Conservation (phyloP, 768 basidiomycete genomes). For the Boletus reticuloceps region DNA sequence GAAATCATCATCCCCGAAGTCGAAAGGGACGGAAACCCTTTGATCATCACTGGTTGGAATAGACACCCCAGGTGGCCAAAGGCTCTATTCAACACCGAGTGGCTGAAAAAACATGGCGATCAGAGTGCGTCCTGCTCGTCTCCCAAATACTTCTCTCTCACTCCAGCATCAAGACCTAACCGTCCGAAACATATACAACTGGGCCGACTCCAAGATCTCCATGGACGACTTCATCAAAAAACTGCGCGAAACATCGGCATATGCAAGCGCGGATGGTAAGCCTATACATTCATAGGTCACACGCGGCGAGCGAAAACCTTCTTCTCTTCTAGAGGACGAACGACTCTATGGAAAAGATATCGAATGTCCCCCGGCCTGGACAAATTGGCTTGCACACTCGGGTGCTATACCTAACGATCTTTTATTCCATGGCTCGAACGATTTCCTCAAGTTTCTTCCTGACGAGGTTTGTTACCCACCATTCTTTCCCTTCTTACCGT, state of each 20-base stretch:
- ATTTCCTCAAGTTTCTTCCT: conserved; percentile 58
- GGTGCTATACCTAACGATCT: conserved; percentile 51
- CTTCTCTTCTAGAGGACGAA: conserved; percentile 44
- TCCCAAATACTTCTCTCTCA: conserved; percentile 5
- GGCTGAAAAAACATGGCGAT: conserved; percentile 41
- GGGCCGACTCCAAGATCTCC: conserved; percentile 51
- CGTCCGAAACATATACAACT: conserved; percentile 62
- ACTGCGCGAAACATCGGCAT: conserved; percentile 35
- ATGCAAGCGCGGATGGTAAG: conserved; percentile 41
- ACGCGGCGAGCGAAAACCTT: background rate
- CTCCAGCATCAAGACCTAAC: conserved; percentile 41
- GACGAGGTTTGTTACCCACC: conserved; percentile 39
- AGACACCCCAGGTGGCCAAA: conserved; percentile 52
- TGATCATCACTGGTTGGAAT: conserved; percentile 65
- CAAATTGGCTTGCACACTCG: conserved; percentile 50
- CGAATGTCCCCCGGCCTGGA: conserved; percentile 65
- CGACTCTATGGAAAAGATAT: conserved; percentile 79
- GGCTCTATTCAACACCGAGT: conserved; percentile 53
- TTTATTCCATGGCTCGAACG: conserved; percentile 50
- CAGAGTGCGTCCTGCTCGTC: conserved; percentile 16
- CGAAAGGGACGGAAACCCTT: conserved; percentile 53
- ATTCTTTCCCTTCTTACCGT: background rate
- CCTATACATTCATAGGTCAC: background rate
- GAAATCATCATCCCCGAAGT: conserved; percentile 39
- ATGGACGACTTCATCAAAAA: conserved; percentile 52